These are phyloP conservation scores for Cladosporium sp. DNA, from an alignment of 2,329 filamentous ascomycete genomes.

Conservation along the genomic window DNA sequence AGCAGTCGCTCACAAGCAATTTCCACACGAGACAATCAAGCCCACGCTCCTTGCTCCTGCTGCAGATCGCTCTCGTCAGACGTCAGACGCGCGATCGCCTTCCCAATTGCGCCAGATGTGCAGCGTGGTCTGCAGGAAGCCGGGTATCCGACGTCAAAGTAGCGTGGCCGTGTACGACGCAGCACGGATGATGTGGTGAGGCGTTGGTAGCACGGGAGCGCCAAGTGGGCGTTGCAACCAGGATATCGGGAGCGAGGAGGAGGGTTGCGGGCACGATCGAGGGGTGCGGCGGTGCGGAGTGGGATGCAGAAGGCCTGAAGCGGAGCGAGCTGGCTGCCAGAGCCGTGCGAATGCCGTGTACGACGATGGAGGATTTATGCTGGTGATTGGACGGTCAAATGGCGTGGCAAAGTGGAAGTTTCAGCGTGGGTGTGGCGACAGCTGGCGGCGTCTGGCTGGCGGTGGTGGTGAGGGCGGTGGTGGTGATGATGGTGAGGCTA, in stretches of 20 bases:
- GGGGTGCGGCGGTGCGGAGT: neutral
- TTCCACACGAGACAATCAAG: constrained; percentile 1
- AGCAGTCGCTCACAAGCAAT: neutral
- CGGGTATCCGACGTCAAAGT: constrained; percentile 5
- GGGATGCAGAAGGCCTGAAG: constrained; percentile 9
- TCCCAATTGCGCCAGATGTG: constrained; percentile 2
- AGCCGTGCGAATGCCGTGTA: constrained; percentile 4
- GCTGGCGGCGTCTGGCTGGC: neutral
- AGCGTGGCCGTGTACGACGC: constrained; percentile 7
- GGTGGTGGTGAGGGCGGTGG: neutral
- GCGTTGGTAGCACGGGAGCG: neutral
- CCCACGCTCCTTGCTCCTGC: constrained; percentile 5
- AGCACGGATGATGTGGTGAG: neutral
- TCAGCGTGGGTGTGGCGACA: neutral
- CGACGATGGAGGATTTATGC: neutral
- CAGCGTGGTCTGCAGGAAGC: constrained; percentile 5
- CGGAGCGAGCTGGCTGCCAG: constrained; percentile 7
- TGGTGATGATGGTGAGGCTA: neutral
- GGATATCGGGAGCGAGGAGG: constrained; percentile 3
- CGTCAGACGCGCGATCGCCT: constrained; percentile 7
- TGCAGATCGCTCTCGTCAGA: neutral
- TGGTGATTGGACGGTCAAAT: neutral
- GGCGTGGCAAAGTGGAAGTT: neutral
- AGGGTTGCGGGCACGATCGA: neutral
- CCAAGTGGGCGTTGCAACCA: neutral